Evolutionary conservation across 1,284 basidiomycete species (phyloP), one percentile per base, ranked within the genome.

Genomic region (Ustilago bromivora): DNA sequence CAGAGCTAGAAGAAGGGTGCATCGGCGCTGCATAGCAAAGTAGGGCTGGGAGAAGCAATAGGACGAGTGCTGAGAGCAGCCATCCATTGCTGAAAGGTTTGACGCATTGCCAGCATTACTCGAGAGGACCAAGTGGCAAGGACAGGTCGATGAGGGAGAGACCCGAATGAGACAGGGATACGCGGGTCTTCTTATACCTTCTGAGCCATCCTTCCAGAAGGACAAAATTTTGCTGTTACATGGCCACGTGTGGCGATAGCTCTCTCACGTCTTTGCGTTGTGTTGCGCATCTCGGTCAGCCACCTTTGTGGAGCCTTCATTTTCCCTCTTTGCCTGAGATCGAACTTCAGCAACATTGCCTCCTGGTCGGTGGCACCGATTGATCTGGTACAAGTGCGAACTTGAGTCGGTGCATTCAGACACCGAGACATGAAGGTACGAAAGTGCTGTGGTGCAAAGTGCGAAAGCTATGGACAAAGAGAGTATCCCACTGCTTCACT

Each of bases 1-100:
- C n/a, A 10, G 47, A 38, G 2, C 31, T 35, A 41, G 60, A 28
- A 17, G 43, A 46, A 8, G 4, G n/a, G n/a, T n/a, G n/a, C 59
- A 35, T 52, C 4, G 55, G 46, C 4, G n/a, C 3, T 8, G 57
- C 57, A 12, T n/a, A 13, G 23, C 61, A 54, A 17, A 56, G 17
- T 23, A 23, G 23, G 5, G 41, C 31, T 5, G 38, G 8, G n/a
- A 46, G 28, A 0, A 60, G 52, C 31, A 69, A 46, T 38, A 10
- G 56, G 19, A 63, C 51, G 35, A 47, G 34, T 23, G 52, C 52
- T 47, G 43, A 34, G 51, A 65, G 19, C 56, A 58, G 41, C 52
- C 32, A 53, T 46, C 35, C 38, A 55, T 38, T 52, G 15, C 32
- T 32, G n/a, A 28, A 17, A 13, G 8, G 17, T 19, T 34, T 55